A percentile compares a stretch with the other conserved stretches of the same genome.
These are phyloP conservation scores for Neurospora tetrasperma DNA, from an alignment of 495 filamentous ascomycete genomes.

Conservation along the genomic window DNA sequence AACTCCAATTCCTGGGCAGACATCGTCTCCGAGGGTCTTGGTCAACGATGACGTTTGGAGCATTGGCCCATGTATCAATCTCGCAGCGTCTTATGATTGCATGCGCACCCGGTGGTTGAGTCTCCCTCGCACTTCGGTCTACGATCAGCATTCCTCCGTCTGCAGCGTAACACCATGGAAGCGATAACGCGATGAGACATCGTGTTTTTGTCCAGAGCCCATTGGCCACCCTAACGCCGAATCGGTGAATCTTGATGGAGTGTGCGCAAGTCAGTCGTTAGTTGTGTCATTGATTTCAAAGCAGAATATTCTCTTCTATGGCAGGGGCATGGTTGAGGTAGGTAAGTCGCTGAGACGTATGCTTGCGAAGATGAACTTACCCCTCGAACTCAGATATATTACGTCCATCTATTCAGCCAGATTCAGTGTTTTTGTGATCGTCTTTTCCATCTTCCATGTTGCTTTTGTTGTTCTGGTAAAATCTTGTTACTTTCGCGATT, in stretches of 20 bases:
- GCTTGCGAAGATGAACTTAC: background rate
- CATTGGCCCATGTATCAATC: no score
- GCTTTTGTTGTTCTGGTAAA: background rate
- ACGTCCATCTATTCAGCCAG: background rate
- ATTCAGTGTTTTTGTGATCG: background rate
- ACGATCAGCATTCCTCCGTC: background rate
- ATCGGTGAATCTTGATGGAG: background rate
- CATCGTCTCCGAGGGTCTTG: background rate
- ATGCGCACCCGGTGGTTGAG: background rate
- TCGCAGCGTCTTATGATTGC: no score
- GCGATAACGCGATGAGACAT: background rate
- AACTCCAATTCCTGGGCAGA: background rate
- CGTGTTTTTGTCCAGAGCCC: background rate
- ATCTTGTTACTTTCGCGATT: background rate
- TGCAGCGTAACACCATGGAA: background rate
- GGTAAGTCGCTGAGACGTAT: background rate
- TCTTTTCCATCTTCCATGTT: background rate
- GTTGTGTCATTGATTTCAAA: background rate
- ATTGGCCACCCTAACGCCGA: background rate
- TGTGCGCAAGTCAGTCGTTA: background rate
- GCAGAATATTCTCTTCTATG: background rate
- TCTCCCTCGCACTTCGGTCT: background rate
- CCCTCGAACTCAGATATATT: background rate
- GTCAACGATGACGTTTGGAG: background rate
- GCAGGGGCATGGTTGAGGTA: no score